Conservation (phyloP, 2,329 filamentous ascomycete genomes). For the Penicillium crustosum region DNA sequence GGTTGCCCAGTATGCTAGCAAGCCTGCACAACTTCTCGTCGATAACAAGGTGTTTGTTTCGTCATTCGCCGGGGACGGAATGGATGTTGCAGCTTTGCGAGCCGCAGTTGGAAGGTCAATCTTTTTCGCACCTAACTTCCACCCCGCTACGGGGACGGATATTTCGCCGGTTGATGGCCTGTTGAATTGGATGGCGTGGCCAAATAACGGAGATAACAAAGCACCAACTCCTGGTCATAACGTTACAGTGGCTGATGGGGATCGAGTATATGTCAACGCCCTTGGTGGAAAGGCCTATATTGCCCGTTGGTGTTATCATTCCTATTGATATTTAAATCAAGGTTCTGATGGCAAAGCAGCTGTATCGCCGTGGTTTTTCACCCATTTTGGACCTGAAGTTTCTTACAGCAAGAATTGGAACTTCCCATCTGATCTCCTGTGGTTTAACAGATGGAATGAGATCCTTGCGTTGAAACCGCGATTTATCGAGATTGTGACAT, state of each 20-base stretch:
- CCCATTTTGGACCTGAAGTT: slow-evolving; percentile 49
- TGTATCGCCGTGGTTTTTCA: slow-evolving; percentile 54
- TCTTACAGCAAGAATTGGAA: slow-evolving; percentile 55
- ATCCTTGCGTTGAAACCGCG: slow-evolving; percentile 48
- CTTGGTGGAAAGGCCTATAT: slow-evolving; percentile 49
- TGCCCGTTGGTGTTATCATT: slow-evolving; percentile 37
- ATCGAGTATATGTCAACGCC: slow-evolving; percentile 38
- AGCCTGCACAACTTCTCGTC: slow-evolving; percentile 50
- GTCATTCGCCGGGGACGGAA: slow-evolving; percentile 52
- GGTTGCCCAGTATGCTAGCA: slow-evolving; percentile 48
- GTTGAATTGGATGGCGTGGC: slow-evolving; percentile 49
- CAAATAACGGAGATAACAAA: slow-evolving; percentile 49
- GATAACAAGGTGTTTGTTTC: slow-evolving; percentile 54
- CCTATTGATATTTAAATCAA: not conserved
- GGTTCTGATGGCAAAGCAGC: slow-evolving; percentile 23
- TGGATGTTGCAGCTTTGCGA: slow-evolving; percentile 46
- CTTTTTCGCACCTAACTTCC: slow-evolving; percentile 54
- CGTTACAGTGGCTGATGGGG: slow-evolving; percentile 46
- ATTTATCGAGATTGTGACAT: slow-evolving; percentile 51
- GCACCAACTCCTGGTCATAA: slow-evolving; percentile 46
- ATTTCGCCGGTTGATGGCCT: slow-evolving; percentile 42
- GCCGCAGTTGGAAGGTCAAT: slow-evolving; percentile 45
- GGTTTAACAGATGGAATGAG: slow-evolving; percentile 46
- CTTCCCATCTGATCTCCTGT: slow-evolving; percentile 47
- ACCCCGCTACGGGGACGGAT: slow-evolving; percentile 41